Percentiles rank a stretch among this genome's conserved stretches.
These are phyloP conservation scores for Blastobotrys muscicola DNA, from an alignment of 805 yeast species.

Conservation along the genomic window DNA sequence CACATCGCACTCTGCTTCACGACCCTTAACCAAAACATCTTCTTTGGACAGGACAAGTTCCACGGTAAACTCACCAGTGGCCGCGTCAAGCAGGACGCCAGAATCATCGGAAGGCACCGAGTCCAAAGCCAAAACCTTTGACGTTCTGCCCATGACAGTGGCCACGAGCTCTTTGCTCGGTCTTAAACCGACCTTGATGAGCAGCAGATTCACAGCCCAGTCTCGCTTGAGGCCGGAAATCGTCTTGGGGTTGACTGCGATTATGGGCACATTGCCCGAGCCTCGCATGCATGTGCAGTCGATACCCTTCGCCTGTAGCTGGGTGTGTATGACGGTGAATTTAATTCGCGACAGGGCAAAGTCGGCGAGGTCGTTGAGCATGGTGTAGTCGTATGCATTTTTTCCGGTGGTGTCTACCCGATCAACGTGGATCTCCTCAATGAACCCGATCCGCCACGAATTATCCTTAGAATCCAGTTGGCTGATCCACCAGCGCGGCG, in stretches of 20 bases:
- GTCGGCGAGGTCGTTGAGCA: conserved; percentile 19
- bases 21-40: neutral
- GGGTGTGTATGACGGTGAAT: too few species aligned
- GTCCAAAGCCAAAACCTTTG: conserved; percentile 1
- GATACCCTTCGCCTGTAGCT: too few species aligned
- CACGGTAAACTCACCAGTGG: conserved; percentile 14
- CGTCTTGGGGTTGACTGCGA: conserved; percentile 10
- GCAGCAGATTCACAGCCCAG: conserved; percentile 2
- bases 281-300: neutral
- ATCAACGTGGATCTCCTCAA: conserved; percentile 17
- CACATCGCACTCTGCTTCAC: conserved; percentile 4
- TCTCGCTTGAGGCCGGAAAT: conserved; percentile 5
- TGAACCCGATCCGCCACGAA: conserved; percentile 18
- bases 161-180: neutral
- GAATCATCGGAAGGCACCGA: conserved; percentile 15
- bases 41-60: neutral
- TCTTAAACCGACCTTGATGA: conserved; percentile 16
- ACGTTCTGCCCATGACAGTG: too few species aligned
- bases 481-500: conserved; percentile 31
- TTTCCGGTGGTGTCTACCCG: conserved; percentile 4
- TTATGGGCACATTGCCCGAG: conserved; percentile 5
- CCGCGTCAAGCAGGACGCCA: conserved; percentile 20
- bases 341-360: conserved; percentile 21
- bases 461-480: conserved; percentile 22
- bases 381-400: conserved; percentile 20